Conservation (phyloP, 202 grass and related monocot genomes). For the Panicum virgatum region DNA sequence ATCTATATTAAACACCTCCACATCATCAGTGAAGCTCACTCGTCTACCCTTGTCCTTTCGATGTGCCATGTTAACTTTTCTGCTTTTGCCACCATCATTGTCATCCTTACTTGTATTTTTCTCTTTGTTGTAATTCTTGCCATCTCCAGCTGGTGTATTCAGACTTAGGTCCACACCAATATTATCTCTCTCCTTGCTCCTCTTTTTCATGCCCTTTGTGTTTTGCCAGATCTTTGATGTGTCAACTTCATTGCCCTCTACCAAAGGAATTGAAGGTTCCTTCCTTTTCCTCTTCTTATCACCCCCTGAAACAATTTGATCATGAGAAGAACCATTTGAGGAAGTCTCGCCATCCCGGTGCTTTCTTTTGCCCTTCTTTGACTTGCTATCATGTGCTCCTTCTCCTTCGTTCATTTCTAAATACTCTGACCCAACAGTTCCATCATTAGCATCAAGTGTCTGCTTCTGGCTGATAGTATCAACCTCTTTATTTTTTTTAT, state of each 20-base stretch:
- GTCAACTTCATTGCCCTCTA: conserved; percentile 15
- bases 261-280: conserved; percentile 16
- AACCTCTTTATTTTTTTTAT: conserved; percentile 33
- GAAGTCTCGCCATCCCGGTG: background rate
- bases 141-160: conserved; percentile 18
- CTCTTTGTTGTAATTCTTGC: conserved; percentile 34
- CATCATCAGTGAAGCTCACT: conserved; percentile 60
- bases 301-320: conserved; percentile 18
- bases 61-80: conserved; percentile 29
- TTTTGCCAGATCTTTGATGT: background rate
- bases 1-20: conserved; percentile 45
- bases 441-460: background rate
- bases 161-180: conserved; percentile 15
- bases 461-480: conserved; percentile 1
- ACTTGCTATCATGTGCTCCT: conserved; percentile 28
- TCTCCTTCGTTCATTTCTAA: conserved; percentile 14
- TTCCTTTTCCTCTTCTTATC: conserved; percentile 32
- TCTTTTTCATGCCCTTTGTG: conserved; percentile 28
- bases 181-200: conserved; percentile 12
- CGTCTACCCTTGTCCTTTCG: conserved; percentile 45
- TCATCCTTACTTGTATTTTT: conserved; percentile 36
- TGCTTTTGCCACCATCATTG: conserved; percentile 6
- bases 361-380: conserved; percentile 56
- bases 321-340: background rate
- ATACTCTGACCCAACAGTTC: background rate